Evolutionary conservation across 164 flowering plant species (phyloP).

Genomic region (Dillenia suffruticosa): DNA sequence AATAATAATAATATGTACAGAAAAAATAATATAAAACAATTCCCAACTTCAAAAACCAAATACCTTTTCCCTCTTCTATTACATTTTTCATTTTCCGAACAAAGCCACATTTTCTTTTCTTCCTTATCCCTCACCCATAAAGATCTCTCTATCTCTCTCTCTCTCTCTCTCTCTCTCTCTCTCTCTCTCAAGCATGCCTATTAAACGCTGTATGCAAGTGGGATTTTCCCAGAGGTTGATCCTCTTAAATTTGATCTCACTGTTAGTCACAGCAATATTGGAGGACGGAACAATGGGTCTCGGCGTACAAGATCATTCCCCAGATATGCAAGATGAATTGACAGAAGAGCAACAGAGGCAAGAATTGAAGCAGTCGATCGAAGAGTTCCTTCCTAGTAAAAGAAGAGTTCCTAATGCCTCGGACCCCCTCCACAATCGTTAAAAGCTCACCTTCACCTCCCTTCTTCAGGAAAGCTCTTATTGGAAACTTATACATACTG

Average conservation of each 20-base stretch:
- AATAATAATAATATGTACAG: not conserved
- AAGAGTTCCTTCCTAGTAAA: conserved; percentile 32
- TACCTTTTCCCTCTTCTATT: not conserved
- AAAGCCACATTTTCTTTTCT: not conserved
- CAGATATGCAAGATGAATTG: not conserved
- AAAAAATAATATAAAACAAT: too few relatives aligned
- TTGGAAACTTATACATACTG: too few relatives aligned
- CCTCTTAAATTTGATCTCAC: conserved; percentile 15
- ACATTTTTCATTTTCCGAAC: not conserved
- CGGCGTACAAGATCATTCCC: not conserved
- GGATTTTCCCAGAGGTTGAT: conserved; percentile 18
- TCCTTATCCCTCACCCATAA: not conserved
- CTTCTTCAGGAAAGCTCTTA: too few relatives aligned
- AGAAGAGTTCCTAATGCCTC: conserved; percentile 51
- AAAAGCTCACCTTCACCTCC: conserved; percentile 2
- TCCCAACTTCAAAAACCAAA: not conserved
- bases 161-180: not conserved
- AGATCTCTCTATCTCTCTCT: not conserved
- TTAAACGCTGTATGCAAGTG: conserved; percentile 5
- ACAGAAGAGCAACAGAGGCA: conserved; percentile 2
- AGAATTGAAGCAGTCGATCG: conserved; percentile 12
- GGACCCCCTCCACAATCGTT: conserved; percentile 68
- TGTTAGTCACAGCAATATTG: conserved; percentile 19
- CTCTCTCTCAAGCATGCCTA: conserved; percentile 9
- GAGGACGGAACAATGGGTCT: conserved; percentile 6